Base-by-base conservation (phyloP, 495 filamentous ascomycete genomes). In the Daldinia bambusicola region DNA sequence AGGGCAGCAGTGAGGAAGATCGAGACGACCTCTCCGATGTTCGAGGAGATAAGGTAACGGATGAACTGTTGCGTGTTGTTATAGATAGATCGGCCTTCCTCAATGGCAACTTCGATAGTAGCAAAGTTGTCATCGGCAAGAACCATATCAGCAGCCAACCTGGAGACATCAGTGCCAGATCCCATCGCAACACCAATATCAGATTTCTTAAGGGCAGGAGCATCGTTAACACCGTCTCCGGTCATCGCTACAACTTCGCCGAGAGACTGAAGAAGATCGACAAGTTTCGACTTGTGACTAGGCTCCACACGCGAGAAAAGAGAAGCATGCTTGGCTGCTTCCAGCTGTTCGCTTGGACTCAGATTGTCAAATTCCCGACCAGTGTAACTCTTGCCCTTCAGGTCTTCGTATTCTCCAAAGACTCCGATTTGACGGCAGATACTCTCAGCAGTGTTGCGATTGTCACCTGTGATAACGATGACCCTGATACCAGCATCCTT, bases 51-150 rank as follows among this genome's bases (percentile, higher is more conserved):
- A 55, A 99, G 86, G 78, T 99, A 99, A 31, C 96, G 92, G 80
- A 99, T 99, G 79, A 99, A 99, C 77, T 99, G 96, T 77, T 99
- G 96, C 2, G 96, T 99, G 85, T 99, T 99, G 89, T 95, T 98
- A 86, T 97, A 99, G 83, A 99, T 99, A 36, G 94, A 94, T 59
- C 96, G 90, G 59, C 96, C 96, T 80, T 99, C 96, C 80, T 98
- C 95, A 58, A 99, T 94, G 37, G 96, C 96, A 61, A 92, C 86
- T 74, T 95, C 92, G 75, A 99, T 99, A 30, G 96, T 98, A 51
- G 96, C 95, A 77, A 99, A 99, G 82, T 99, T 99, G 80, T 98
- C 91, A 82, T 99, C 96, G 31, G 93, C 94, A 57, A 99, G 89
- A 13, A 99, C 95, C 96, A 99, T 99, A 78, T 99, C 96, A 30